Evolutionary conservation across 1,139 yeast genomes (phyloP), one percentile per base, ranked within the genome.

Genomic region (Yamadazyma songkhlaensis): DNA sequence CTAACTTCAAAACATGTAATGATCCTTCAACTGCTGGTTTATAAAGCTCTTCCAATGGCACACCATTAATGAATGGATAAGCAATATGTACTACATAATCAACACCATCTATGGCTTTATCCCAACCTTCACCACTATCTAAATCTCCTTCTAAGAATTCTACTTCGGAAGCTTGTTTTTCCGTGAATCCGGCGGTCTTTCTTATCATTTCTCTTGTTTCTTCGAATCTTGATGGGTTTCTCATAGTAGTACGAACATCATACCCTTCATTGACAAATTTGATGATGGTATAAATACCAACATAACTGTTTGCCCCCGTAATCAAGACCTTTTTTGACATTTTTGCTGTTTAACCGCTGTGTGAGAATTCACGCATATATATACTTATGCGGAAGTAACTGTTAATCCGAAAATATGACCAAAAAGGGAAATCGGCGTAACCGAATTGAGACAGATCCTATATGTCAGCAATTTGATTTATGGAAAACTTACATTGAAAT

Each of bases 261-360:
- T 38, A 46, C 2, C 43, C 45, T 6, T 22, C 25, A 10, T 44
- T 40, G 21, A 43, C 20, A 13, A 34, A 39, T 31, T 44, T 38
- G 4, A 36, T 25, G 9, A 46, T 42, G 36, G 44, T 30, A 31
- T 22, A 38, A 3, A 67, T 66, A 4, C 65, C 72, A 31, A 60
- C 55, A 42, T 55, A 63, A 3, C 71, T 67, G 4, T 68, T 62
- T 13, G 60, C 67, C 11, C 71, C 71, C 3, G 64, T 54, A 17
- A 56, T 39, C 29, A 53, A 50, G 21, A 51, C 49, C 25, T 32
- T 46, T 11, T 9, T 15, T 24, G 29, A 6, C 28, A 25, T 25
- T n/a, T n/a, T n/a, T n/a, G n/a, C n/a, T n/a, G n/a, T n/a, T n/a
- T n/a, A n/a, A n/a, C n/a, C n/a, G n/a, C n/a, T n/a, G n/a, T n/a